Evolutionary conservation across 352 stramenopile species (phyloP).

Genomic region (Aphanomyces invadans): DNA sequence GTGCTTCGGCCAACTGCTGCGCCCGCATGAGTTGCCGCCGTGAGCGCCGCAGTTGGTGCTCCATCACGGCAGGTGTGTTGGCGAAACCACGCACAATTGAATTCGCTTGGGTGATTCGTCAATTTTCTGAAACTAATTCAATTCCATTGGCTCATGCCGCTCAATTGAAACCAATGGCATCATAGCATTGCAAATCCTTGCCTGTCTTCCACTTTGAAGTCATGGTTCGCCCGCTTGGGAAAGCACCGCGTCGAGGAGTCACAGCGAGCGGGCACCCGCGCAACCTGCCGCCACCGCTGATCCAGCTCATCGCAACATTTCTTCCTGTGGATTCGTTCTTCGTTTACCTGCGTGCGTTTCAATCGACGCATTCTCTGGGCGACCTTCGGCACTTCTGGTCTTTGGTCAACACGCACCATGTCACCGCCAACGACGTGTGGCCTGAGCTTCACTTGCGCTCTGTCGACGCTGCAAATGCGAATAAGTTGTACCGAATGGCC

Average conservation of each 20-base stretch:
- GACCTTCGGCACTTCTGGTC: not conserved
- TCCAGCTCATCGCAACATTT: constrained; percentile 3
- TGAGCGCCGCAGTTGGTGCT: not conserved
- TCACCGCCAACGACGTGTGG: not conserved
- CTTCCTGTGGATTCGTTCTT: constrained; percentile 2
- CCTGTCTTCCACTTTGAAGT: not conserved
- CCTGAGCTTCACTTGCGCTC: not conserved
- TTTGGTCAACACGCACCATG: not conserved
- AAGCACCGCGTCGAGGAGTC: not conserved
- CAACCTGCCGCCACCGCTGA: not conserved
- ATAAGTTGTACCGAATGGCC: not conserved
- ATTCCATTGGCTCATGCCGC: not conserved
- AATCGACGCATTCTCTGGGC: not conserved
- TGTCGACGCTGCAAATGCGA: not conserved
- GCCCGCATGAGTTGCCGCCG: not conserved
- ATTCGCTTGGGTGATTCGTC: not conserved
- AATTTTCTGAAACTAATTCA: no score
- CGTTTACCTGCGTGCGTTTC: not conserved
- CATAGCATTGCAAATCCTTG: not conserved
- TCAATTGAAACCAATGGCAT: not conserved
- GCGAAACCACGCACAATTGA: no score
- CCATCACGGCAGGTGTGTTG: no score
- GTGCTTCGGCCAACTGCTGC: no score
- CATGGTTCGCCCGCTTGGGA: not conserved
- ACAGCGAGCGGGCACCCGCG: not conserved